Evolutionary conservation across 495 filamentous ascomycete species (phyloP).

Genomic region (Platismatia glauca): DNA sequence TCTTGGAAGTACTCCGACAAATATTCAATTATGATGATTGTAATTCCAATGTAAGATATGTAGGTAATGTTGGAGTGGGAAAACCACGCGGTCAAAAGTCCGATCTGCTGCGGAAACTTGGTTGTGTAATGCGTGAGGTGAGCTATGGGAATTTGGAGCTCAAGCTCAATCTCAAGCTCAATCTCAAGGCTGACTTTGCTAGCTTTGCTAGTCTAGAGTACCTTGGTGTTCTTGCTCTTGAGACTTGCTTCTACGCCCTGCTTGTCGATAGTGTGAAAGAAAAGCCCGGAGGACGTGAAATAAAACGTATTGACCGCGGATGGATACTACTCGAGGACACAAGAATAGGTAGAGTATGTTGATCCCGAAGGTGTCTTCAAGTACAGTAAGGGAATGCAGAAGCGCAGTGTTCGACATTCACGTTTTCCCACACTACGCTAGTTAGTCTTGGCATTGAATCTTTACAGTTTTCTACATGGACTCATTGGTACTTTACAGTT

Average conservation of each 20-base stretch:
- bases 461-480: too few species aligned
- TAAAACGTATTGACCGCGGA: background rate
- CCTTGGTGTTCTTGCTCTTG: background rate
- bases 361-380: too few species aligned
- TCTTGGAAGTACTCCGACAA: background rate
- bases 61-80: background rate
- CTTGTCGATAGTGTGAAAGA: too few species aligned
- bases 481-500: too few species aligned
- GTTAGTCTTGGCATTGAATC: slow-evolving; percentile 5
- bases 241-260: background rate
- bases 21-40: background rate
- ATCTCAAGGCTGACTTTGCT: background rate
- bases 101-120: background rate
- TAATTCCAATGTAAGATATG: background rate
- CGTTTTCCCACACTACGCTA: too few species aligned
- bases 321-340: background rate
- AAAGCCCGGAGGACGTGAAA: background rate
- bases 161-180: background rate
- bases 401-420: too few species aligned
- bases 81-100: background rate
- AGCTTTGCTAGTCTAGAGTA: background rate
- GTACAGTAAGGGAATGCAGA: too few species aligned
- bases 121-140: background rate
- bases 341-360: too few species aligned
- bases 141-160: background rate